These are phyloP conservation scores for Colletotrichum agaves DNA, from an alignment of 2,329 filamentous ascomycete genomes.

Conservation along the genomic window DNA sequence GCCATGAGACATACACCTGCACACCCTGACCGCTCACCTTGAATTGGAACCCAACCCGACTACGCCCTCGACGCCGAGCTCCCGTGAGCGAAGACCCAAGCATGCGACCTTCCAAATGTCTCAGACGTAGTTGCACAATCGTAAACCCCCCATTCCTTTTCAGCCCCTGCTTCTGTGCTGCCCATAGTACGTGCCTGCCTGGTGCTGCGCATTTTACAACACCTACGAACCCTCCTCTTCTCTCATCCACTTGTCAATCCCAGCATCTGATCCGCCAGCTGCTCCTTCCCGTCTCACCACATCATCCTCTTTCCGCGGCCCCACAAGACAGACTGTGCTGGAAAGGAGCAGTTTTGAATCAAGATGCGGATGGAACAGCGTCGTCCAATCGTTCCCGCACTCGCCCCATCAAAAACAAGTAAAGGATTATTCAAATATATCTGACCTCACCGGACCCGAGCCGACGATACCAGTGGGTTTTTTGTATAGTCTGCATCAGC, in stretches of 20 bases:
- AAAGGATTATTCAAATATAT: not conserved
- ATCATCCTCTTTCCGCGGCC: not conserved
- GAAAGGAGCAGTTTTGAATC: not conserved
- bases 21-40: not conserved
- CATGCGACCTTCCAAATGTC: conserved; percentile 31
- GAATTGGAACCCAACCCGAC: not conserved
- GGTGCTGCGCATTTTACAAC: not conserved
- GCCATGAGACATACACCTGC: not conserved
- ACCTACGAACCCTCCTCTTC: not conserved
- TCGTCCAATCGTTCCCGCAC: too few relatives aligned
- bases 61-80: not conserved
- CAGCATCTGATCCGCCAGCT: not conserved
- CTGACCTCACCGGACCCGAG: conserved; percentile 2
- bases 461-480: not conserved
- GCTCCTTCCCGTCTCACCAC: conserved; percentile 4
- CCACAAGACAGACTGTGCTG: too few relatives aligned
- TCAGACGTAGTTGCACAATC: conserved; percentile 21
- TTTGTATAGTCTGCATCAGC: too few relatives aligned
- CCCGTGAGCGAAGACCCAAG: conserved; percentile 32
- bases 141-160: not conserved
- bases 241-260: not conserved
- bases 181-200: not conserved
- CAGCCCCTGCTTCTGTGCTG: not conserved
- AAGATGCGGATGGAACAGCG: too few relatives aligned
- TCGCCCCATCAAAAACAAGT: too few relatives aligned